Base-by-base conservation (phyloP, 768 basidiomycete genomes). In the Rubroboletus pulcherrimus region DNA sequence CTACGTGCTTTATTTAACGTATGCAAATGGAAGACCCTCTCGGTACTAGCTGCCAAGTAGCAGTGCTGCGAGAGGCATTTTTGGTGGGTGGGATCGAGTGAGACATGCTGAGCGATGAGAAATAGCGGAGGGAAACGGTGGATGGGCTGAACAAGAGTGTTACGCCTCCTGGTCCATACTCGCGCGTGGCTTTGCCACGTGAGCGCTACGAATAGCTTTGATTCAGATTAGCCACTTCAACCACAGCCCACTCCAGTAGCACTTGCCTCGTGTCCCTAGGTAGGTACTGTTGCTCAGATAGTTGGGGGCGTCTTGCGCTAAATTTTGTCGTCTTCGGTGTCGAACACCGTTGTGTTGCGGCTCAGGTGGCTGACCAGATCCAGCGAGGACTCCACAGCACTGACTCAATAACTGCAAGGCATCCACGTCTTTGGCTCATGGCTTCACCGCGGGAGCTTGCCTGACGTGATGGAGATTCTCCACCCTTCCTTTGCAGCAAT, bases 91-190 rank as follows among this genome's bases (percentile, higher is more conserved):
- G 55, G 56, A 67, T 61, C 49, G 21, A 55, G 55, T 39, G 37
- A 38, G 40, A 51, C 58, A 57, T 58, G 59, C 50, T 47, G 66
- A 54, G 53, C 59, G 65, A 71, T 69, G 68, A 65, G 63, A 65
- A 65, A 59, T 41, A 51, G 61, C 38, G 57, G 67, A 67, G 61
- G 61, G 67, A 60, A 63, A 60, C 40, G 50, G 63, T 71, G 68
- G 58, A 69, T 65, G 67, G 53, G 53, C 64, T 60, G 69, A 60
- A 70, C 68, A 69, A 71, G 68, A 66, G 63, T 67, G 66, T 63
- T 67, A 63, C 59, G 61, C 65, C 67, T 62, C 55, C 63, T 67
- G 59, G 58, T 52, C 65, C 60, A 57, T 67, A 59, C 69, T 60
- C 63, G 67, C 58, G 66, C 67, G 60, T 69, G 67, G 67, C 63